A percentile compares a stretch with the other conserved stretches of the same genome.
Evolutionary conservation across 306 rosid genomes (phyloP).

Genomic region (Vigna nakashimae): DNA sequence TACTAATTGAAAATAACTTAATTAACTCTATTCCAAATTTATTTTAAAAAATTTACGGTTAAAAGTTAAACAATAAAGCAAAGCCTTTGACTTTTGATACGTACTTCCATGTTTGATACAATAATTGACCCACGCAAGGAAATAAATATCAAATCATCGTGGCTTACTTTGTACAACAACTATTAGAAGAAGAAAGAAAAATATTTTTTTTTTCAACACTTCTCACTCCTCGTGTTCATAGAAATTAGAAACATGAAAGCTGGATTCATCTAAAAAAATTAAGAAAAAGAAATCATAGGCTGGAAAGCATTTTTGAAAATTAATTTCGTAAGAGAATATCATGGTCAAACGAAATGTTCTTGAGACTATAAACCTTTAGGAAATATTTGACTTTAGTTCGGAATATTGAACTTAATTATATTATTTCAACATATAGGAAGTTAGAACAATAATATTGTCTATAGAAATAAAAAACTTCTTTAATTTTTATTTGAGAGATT

Average conservation of each 20-base stretch:
- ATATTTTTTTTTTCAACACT: conserved; percentile 18
- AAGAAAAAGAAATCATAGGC: neutral
- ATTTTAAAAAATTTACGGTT: no score
- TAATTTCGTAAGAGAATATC: neutral
- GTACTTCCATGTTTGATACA: neutral
- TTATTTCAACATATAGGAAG: no score
- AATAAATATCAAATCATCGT: neutral
- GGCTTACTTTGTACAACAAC: neutral
- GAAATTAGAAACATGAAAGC: conserved; percentile 1
- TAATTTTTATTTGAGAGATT: no score
- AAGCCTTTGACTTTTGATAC: conserved; percentile 1
- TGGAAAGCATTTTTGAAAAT: conserved; percentile 17
- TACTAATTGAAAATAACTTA: no score
- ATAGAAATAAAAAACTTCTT: no score
- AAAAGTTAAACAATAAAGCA: neutral
- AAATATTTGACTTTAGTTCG: no score
- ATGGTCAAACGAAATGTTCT: neutral
- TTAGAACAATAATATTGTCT: no score
- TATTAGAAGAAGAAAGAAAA: neutral
- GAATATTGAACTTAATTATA: no score
- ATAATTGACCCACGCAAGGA: neutral
- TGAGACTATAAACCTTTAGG: neutral
- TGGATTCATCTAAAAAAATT: neutral
- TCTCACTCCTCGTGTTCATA: conserved; percentile 11
- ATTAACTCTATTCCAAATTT: no score